Evolutionary conservation across 306 rosid genomes (phyloP).

Genomic region (Medicago lupulina): DNA sequence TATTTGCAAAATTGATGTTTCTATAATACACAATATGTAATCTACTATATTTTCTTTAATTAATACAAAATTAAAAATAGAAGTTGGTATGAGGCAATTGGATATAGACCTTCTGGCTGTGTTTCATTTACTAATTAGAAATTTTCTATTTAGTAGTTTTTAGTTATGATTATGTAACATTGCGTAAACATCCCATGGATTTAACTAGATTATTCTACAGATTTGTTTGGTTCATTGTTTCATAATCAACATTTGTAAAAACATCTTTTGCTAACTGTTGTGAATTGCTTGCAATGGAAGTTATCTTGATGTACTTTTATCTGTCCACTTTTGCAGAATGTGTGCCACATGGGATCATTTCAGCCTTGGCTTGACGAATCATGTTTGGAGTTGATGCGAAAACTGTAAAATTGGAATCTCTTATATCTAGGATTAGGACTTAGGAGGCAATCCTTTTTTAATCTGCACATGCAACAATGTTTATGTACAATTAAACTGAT

Average conservation of each 20-base stretch:
- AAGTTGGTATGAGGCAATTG: background rate
- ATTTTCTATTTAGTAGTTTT: background rate
- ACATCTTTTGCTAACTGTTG: constrained; percentile 2
- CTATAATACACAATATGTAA: background rate
- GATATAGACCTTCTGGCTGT: no score
- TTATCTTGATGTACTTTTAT: constrained; percentile 14
- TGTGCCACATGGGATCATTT: constrained; percentile 51
- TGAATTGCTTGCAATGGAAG: background rate
- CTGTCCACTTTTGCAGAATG: constrained; percentile 50
- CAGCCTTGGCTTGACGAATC: constrained; percentile 68
- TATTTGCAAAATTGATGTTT: background rate
- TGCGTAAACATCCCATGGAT: background rate
- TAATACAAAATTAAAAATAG: no score
- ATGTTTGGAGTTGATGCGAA: constrained; percentile 48
- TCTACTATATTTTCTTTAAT: no score
- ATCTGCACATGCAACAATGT: background rate
- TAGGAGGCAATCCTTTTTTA: constrained; percentile 15
- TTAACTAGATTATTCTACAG: background rate
- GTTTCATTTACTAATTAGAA: no score
- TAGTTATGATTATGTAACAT: background rate
- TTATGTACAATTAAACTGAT: constrained; percentile 17
- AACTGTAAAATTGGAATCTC: constrained; percentile 25
- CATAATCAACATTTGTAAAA: constrained; percentile 4
- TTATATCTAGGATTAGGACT: constrained; percentile 9
- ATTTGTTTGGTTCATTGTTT: constrained; percentile 12